These are phyloP conservation scores for Fusarium mexicanum DNA, from an alignment of 2,329 filamentous ascomycete species.

Conservation along the genomic window DNA sequence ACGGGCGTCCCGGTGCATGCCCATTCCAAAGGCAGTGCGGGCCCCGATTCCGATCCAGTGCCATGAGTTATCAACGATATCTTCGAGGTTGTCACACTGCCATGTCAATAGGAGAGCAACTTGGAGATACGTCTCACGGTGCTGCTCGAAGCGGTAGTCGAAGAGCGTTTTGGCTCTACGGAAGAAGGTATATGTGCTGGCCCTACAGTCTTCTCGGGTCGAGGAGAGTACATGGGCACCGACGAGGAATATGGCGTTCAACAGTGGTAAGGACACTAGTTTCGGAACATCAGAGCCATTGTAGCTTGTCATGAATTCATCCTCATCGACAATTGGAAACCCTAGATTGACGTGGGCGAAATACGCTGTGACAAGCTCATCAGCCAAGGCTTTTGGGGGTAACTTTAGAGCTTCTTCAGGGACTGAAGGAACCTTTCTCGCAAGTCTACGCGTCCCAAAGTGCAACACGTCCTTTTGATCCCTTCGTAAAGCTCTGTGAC, in stretches of 20 bases:
- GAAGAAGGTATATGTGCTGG: constrained; percentile 58
- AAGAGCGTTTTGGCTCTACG: constrained; percentile 63
- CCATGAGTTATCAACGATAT: constrained; percentile 63
- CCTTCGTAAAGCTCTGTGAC: constrained; percentile 53
- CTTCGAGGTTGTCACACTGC: constrained; percentile 65
- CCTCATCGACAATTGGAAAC: constrained; percentile 62
- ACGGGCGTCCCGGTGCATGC: constrained; percentile 57
- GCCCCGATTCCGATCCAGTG: constrained; percentile 63
- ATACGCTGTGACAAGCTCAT: constrained; percentile 61
- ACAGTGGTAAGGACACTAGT: constrained; percentile 57
- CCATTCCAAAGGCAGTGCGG: constrained; percentile 61
- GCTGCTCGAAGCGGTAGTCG: constrained; percentile 62
- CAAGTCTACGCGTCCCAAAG: constrained; percentile 47
- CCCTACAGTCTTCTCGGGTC: constrained; percentile 52
- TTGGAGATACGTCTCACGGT: constrained; percentile 64
- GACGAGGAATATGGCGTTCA: constrained; percentile 61
- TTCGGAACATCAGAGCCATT: constrained; percentile 55
- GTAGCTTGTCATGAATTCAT: constrained; percentile 61
- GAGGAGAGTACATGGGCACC: constrained; percentile 60
- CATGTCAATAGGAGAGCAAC: constrained; percentile 64
- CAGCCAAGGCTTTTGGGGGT: constrained; percentile 58
- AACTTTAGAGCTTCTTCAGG: constrained; percentile 59
- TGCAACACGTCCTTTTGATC: constrained; percentile 46
- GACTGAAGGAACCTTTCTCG: constrained; percentile 52
- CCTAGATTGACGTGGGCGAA: constrained; percentile 61